Base-by-base conservation (phyloP, 1,284 basidiomycete genomes). In the Amylostereum chailletii region DNA sequence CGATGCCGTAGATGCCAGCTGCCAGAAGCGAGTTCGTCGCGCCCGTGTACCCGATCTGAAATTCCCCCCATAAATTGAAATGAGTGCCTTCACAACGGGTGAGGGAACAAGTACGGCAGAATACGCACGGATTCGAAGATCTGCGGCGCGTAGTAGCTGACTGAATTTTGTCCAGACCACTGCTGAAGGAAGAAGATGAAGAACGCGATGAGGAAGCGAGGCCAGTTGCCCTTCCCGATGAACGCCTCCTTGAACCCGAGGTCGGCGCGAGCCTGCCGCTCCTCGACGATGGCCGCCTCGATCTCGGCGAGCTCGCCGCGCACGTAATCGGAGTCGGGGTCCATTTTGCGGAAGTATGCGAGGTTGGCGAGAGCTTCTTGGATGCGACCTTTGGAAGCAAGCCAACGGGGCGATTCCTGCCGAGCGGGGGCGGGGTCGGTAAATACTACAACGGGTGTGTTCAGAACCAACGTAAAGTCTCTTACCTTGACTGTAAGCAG, bases 1-100 rank as follows among this genome's bases (percentile, higher is more conserved):
- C 75, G 60, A 90, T 72, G 49, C 88, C 89, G 60, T 92, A 93
- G 48, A 92, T 79, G 29, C 90, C 89, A 6, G 84, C 86, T 2
- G 90, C 87, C 51, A 92, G 77, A 2, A 92, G 74, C 4, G 79
- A 78, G 56, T 74, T 76, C 46, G 73, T 75, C 2, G 71, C 70
- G 26, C 76, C 79, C 1, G 70, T 73, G 61, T 79, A 87, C 5
- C 85, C 85, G 56, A 88, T 86, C 76, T 74, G 45, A 11, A 19
- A 19, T 19, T 1, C 19, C 19, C 19, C 19, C 19, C 19, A 19
- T 19, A 1, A 19, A 19, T 19, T 19, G 19, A 19, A 19, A 19
- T 19, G 19, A 19, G 19, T 19, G 19, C 19, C 19, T 19, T 19
- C 19, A 19, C 19, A 19, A 19, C 19, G 19, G 19, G 19, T 19